Percentiles rank a stretch among this genome's conserved stretches.
phyloP scores from a whole-genome alignment of 1,139 yeast genomes.

The Debaryomyces psychrophilus region DNA sequence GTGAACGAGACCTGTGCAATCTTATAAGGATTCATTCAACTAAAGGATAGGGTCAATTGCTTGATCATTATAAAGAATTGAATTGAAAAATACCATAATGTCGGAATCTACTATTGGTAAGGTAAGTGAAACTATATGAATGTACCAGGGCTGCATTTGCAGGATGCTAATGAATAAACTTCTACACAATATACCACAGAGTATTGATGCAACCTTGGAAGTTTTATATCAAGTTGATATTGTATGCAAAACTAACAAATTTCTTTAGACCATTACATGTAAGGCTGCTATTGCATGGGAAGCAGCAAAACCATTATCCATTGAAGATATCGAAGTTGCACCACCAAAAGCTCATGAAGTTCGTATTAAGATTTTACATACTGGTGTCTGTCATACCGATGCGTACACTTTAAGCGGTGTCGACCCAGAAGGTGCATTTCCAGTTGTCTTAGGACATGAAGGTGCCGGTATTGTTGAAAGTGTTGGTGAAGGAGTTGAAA shows the following conservation, averaged over 20 bases:
- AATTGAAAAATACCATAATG: slow-evolving; percentile 16
- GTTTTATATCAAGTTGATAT: slow-evolving; percentile 8
- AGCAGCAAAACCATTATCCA: slow-evolving; percentile 79
- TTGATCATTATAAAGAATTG: not conserved
- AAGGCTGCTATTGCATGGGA: slow-evolving; percentile 98
- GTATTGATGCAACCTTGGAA: slow-evolving; percentile 16
- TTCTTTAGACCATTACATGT: slow-evolving; percentile 71
- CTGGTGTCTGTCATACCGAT: slow-evolving; percentile 98
- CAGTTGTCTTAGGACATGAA: slow-evolving; percentile 90
- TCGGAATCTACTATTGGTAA: slow-evolving; percentile 39
- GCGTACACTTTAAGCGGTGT: slow-evolving; percentile 93
- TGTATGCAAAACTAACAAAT: slow-evolving; percentile 15
- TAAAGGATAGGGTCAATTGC: not conserved
- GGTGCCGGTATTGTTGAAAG: slow-evolving; percentile 96
- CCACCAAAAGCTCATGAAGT: slow-evolving; percentile 98
- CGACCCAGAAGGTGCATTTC: slow-evolving; percentile 97
- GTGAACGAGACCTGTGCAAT: not conserved
- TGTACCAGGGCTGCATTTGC: not conserved
- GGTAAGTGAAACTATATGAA: slow-evolving; percentile 26
- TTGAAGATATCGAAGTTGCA: slow-evolving; percentile 87
- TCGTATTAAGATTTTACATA: slow-evolving; percentile 80
- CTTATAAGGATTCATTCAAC: not conserved
- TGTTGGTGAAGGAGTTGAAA: slow-evolving; percentile 89
- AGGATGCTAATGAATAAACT: not conserved
- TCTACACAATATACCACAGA: not conserved